Evolutionary conservation across 2,329 filamentous ascomycete genomes (phyloP).

Genomic region (Penicillium sp.): DNA sequence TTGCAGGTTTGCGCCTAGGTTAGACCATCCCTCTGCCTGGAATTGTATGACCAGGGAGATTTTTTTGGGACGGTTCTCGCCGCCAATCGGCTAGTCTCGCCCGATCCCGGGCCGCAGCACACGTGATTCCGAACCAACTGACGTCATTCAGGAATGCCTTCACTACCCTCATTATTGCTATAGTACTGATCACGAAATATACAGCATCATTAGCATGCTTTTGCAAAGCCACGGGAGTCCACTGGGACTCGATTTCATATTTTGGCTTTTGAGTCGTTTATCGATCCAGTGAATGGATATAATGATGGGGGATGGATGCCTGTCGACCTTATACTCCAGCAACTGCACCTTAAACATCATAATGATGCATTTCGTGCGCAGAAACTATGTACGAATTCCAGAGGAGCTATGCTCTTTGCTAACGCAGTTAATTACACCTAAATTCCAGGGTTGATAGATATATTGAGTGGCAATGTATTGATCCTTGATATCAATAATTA

Average conservation of each 20-base stretch:
- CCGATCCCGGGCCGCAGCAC: conserved; percentile 16
- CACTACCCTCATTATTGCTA: neutral
- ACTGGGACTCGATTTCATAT: too few species aligned
- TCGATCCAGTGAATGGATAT: too few species aligned
- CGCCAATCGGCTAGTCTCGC: conserved; percentile 24
- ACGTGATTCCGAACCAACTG: conserved; percentile 24
- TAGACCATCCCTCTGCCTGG: conserved; percentile 14
- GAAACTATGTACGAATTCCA: too few species aligned
- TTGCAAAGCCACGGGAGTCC: too few species aligned
- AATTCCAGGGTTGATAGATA: neutral
- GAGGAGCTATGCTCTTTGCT: neutral
- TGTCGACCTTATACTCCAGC: too few species aligned
- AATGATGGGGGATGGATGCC: too few species aligned
- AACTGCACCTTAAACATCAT: too few species aligned
- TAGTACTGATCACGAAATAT: too few species aligned
- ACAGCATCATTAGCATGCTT: too few species aligned
- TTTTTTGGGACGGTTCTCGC: conserved; percentile 24
- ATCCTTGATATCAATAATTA: conserved; percentile 7
- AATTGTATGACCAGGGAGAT: conserved; percentile 15
- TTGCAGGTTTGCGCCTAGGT: neutral
- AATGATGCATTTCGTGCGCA: too few species aligned
- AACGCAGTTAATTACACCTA: neutral
- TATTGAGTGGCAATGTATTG: neutral
- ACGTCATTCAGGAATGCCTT: neutral
- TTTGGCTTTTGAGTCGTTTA: too few species aligned